Percentiles rank a stretch among this genome's conserved stretches.
phyloP scores from a whole-genome alignment of 257 asterid species.

The Solanum gracilifrons region DNA sequence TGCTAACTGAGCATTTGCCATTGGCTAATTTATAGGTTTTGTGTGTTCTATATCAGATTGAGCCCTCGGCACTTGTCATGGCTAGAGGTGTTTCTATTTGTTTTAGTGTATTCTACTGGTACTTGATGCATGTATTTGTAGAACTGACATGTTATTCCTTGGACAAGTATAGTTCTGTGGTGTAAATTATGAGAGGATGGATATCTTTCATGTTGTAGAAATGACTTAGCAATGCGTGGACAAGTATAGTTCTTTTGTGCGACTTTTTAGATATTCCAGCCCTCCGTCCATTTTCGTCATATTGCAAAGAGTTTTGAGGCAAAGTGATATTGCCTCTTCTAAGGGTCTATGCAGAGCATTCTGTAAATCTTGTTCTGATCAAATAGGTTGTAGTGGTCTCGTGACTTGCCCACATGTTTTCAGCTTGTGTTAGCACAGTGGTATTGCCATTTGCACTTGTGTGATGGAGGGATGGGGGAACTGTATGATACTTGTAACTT shows the following conservation, averaged over 20 bases:
- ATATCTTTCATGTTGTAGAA: not conserved
- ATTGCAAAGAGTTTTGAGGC: not conserved
- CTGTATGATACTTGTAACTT: too few relatives aligned
- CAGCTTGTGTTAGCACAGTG: not conserved
- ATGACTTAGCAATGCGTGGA: not conserved
- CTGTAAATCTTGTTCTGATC: not conserved
- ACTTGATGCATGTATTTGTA: not conserved
- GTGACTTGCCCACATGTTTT: not conserved
- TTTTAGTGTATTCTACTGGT: not conserved
- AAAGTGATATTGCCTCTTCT: not conserved
- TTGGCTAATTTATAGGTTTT: not conserved
- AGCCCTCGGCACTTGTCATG: not conserved
- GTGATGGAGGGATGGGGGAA: too few relatives aligned
- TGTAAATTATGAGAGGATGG: not conserved
- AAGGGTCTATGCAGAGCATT: not conserved
- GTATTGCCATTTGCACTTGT: not conserved
- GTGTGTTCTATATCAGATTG: not conserved
- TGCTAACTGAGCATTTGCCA: not conserved
- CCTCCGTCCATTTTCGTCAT: too few relatives aligned
- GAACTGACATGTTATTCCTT: not conserved
- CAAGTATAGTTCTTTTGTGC: too few relatives aligned
- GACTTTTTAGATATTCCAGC: too few relatives aligned
- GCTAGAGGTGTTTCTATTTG: not conserved
- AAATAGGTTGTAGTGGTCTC: not conserved
- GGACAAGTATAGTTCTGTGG: not conserved